Base-by-base conservation (phyloP, 1,284 basidiomycete species). In the Cystodermella granulosa region DNA sequence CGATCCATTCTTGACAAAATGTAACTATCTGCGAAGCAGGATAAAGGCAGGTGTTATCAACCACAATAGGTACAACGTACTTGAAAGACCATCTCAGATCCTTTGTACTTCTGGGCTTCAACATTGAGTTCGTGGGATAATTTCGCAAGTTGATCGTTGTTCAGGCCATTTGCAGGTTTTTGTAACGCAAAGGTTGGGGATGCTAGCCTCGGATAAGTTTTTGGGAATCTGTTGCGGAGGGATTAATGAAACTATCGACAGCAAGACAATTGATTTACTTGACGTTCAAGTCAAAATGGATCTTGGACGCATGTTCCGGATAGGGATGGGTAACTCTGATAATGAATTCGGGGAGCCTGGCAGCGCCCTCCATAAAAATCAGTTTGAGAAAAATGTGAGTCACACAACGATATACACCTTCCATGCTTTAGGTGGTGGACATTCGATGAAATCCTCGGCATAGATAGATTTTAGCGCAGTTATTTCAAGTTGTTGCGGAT, bases 391-490 rank as follows among this genome's bases (percentile, higher is more conserved):
- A n/a, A n/a, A 39, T 42, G 31, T n/a, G 31, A 43, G 11, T 13
- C 39, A 37, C 43, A 39, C 2, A 11, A 60, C n/a, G n/a, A n/a
- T n/a, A n/a, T 58, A 21, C 41, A 84, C 85, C 76, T 86, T 88
- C 86, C 87, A 89, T 46, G 77, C 86, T 58, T 79, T 87, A 18
- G 82, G 80, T n/a, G 84, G 80, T 31, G 81, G 80, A 49, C 74
- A 76, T 56, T 85, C 77, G 39, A 80, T 72, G 57, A 86, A 87
- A 57, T 86, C 80, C 51, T 84, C 76, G 53, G 73, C 83, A 68
- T 84, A 89, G 51, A 89, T 89, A 50, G 85, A 83, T 64, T 80
- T 77, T 52, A 89, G 72, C 36, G 79, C 84, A 42, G 81, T 84
- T 55, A 88, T 83, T 73, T 89, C 86, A 52, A 77, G 68, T 54